Conservation (phyloP, 345 rosid species). For the Erysimum cheiranthoides region DNA sequence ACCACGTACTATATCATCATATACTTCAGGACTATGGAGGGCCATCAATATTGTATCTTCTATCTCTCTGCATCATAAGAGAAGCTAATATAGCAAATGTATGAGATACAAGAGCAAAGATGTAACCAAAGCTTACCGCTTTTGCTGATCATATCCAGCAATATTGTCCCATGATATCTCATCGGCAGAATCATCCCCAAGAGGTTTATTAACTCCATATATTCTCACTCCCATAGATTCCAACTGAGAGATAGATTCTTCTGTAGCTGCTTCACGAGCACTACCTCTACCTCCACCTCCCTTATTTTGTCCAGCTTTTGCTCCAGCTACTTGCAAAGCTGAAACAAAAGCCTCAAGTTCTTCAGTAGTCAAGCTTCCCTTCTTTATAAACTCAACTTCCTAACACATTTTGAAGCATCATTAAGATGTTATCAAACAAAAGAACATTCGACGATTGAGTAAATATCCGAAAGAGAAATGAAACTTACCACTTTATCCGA, state of each 20-base stretch:
- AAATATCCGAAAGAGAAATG: conserved; percentile 24
- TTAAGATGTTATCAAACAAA: conserved; percentile 1
- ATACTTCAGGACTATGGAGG: conserved; percentile 81
- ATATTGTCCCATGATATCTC: conserved; percentile 90
- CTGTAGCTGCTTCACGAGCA: conserved; percentile 49
- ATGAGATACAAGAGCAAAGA: neutral
- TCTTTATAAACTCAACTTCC: conserved; percentile 94
- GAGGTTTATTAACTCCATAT: conserved; percentile 72
- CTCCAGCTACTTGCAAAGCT: conserved; percentile 68
- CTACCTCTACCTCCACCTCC: conserved; percentile 48
- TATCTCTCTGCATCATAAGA: conserved; percentile 67
- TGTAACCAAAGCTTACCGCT: conserved; percentile 46
- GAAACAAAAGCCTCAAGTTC: conserved; percentile 94
- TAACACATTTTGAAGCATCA: conserved; percentile 36
- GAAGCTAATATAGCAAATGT: conserved; percentile 1
- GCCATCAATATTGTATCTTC: conserved; percentile 91
- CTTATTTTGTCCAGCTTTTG: conserved; percentile 52
- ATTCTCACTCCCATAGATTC: conserved; percentile 87
- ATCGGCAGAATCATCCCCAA: conserved; percentile 46
- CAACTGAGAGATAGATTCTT: conserved; percentile 62
- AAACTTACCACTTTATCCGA: conserved; percentile 72
- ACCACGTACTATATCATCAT: conserved; percentile 92
- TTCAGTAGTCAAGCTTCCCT: conserved; percentile 69
- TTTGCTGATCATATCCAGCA: conserved; percentile 92
- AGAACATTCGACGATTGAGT: neutral